These are phyloP conservation scores for Cardamine occulta DNA, from an alignment of 345 rosid species.

Conservation along the genomic window DNA sequence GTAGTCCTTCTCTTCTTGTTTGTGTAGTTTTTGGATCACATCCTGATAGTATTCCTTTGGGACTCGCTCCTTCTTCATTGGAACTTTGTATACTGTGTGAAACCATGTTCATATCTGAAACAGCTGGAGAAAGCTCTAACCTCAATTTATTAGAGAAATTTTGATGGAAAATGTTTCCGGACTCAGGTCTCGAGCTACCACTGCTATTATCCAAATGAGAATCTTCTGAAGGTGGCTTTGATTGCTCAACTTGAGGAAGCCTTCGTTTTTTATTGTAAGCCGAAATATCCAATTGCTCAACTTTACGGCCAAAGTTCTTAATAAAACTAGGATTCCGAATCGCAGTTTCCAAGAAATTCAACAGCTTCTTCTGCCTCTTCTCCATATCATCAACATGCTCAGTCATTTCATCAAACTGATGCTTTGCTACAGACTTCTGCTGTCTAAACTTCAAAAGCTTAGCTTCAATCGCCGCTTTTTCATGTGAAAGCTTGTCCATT, in stretches of 20 bases:
- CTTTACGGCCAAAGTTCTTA: constrained; percentile 59
- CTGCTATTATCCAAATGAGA: constrained; percentile 62
- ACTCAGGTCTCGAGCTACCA: constrained; percentile 63
- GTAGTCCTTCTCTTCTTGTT: constrained; percentile 53
- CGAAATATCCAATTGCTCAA: constrained; percentile 70
- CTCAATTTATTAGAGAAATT: constrained; percentile 78
- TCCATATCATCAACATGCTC: constrained; percentile 60
- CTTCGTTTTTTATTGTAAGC: constrained; percentile 82
- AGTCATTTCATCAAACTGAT: constrained; percentile 62
- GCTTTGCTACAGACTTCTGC: constrained; percentile 62
- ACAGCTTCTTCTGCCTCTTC: constrained; percentile 67
- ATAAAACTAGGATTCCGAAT: constrained; percentile 60
- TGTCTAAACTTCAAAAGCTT: constrained; percentile 57
- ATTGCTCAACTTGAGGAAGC: constrained; percentile 64
- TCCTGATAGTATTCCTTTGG: constrained; percentile 54
- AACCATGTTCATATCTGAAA: constrained; percentile 82
- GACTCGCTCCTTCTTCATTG: constrained; percentile 63
- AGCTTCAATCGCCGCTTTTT: constrained; percentile 71
- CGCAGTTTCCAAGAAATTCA: constrained; percentile 62
- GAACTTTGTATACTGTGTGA: constrained; percentile 86
- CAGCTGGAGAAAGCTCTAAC: constrained; percentile 78
- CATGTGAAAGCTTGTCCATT: constrained; percentile 69
- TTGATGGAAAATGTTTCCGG: constrained; percentile 67
- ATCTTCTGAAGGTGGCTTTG: constrained; percentile 62
- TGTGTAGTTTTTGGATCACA: constrained; percentile 53